Conservation (phyloP, 2,329 filamentous ascomycete genomes). For the Aspergillus ochraceoroseus region DNA sequence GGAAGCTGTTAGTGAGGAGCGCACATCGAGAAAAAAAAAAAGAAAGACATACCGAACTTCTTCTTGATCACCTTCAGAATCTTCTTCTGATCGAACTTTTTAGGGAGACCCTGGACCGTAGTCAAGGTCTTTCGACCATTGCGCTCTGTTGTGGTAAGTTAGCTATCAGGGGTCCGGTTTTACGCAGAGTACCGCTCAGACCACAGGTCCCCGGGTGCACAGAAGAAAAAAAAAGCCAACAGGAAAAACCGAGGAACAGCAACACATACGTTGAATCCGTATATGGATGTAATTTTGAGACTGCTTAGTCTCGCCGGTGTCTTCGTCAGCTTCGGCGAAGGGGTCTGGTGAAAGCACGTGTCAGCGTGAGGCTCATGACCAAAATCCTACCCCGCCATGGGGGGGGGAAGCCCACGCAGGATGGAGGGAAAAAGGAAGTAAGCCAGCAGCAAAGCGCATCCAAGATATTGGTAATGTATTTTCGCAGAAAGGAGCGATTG, state of each 20-base stretch:
- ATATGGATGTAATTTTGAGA: constrained; percentile 99
- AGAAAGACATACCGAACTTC: constrained; percentile 70
- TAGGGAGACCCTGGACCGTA: constrained; percentile 96
- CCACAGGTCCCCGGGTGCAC: too few relatives aligned
- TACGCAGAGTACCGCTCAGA: too few relatives aligned
- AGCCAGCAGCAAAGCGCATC: neutral
- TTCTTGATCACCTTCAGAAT: constrained; percentile 99
- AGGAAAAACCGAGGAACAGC: neutral
- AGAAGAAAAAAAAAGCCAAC: neutral
- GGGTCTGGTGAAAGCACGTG: constrained; percentile 64
- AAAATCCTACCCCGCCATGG: constrained; percentile 38
- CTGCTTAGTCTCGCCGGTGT: constrained; percentile 91
- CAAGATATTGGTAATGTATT: neutral
- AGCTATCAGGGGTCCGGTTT: too few relatives aligned
- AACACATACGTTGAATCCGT: constrained; percentile 88
- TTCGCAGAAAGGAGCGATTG: neutral
- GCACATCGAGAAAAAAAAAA: neutral
- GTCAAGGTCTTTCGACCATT: constrained; percentile 99
- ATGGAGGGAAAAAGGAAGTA: constrained; percentile 8
- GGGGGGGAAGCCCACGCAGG: constrained; percentile 15
- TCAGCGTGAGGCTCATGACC: constrained; percentile 31
- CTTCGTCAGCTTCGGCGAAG: constrained; percentile 99
- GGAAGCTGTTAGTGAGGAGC: constrained; percentile 20
- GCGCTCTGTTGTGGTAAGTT: constrained; percentile 63
- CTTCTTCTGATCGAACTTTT: constrained; percentile 99